Conservation (phyloP, 129 eudicot genomes). For the carrot (Daucus carota) region DNA sequence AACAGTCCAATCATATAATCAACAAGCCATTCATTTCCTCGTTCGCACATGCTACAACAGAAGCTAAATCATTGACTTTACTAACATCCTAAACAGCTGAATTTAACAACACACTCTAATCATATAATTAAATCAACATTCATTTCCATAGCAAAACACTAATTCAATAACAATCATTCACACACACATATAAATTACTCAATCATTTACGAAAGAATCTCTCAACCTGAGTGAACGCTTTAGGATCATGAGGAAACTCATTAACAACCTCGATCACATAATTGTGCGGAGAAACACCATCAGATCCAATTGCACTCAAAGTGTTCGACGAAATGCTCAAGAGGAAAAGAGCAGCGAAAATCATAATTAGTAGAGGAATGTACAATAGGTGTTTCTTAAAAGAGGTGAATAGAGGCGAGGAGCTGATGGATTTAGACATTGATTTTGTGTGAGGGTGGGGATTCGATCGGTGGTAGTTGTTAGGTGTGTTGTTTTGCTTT, state of each 20-base stretch:
- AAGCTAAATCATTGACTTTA: too few relatives aligned
- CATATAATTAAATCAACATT: too few relatives aligned
- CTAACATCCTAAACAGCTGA: too few relatives aligned
- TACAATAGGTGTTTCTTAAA: constrained; percentile 13
- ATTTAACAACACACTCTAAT: neutral
- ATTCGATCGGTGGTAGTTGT: neutral
- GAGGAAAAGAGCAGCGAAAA: constrained; percentile 19
- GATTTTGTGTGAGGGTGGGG: neutral
- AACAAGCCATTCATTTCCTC: too few relatives aligned
- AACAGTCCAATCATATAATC: too few relatives aligned
- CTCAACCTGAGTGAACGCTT: constrained; percentile 78
- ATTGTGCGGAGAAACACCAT: constrained; percentile 21
- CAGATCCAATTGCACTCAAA: constrained; percentile 26
- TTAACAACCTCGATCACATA: constrained; percentile 46
- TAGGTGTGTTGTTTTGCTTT: neutral
- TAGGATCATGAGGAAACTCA: constrained; percentile 81
- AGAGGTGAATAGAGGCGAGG: constrained; percentile 16
- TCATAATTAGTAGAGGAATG: constrained; percentile 23
- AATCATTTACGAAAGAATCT: neutral
- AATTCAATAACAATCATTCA: too few relatives aligned
- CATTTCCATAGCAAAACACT: too few relatives aligned
- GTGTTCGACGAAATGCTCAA: constrained; percentile 35
- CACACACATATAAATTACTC: neutral
- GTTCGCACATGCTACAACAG: too few relatives aligned
- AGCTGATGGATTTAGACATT: neutral